Conservation (phyloP, 192 early-diverging fungal genomes). For the Gonapodya prolifera region DNA sequence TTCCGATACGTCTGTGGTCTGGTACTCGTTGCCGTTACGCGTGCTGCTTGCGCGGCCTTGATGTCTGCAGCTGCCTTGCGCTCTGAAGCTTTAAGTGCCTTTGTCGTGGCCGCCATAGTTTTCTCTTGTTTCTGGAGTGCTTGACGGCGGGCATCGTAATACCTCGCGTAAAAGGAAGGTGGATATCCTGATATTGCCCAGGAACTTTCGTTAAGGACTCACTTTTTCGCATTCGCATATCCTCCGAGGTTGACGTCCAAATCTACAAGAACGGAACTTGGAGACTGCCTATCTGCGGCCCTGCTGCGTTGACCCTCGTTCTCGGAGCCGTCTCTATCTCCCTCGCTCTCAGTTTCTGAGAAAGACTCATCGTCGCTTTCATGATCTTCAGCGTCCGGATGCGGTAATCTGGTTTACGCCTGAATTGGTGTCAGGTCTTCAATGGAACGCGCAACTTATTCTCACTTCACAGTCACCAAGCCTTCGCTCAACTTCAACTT, state of each 20-base stretch:
- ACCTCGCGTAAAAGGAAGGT: conserved; percentile 69
- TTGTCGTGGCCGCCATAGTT: conserved; percentile 67
- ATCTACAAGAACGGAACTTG: neutral
- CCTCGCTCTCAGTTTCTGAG: conserved; percentile 8
- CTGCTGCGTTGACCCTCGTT: neutral
- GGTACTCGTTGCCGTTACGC: neutral
- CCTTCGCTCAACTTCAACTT: conserved; percentile 65
- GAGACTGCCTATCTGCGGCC: neutral
- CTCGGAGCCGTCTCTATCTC: conserved; percentile 8
- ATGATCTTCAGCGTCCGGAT: conserved; percentile 15
- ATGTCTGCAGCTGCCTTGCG: conserved; percentile 75
- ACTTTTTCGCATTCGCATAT: conserved; percentile 36
- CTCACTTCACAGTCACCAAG: conserved; percentile 57
- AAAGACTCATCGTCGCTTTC: conserved; percentile 9
- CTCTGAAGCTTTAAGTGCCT: conserved; percentile 84
- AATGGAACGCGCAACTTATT: neutral
- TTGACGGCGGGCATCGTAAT: conserved; percentile 74
- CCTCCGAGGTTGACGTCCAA: neutral
- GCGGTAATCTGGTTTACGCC: neutral
- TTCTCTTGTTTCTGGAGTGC: conserved; percentile 83
- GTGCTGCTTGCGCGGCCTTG: conserved; percentile 29
- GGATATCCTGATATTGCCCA: too few species aligned
- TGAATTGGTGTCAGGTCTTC: neutral
- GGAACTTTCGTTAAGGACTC: too few species aligned
- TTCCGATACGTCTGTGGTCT: conserved; percentile 45